These are phyloP conservation scores for Xerocomellus chrysenteron DNA, from an alignment of 768 basidiomycete genomes.

Conservation along the genomic window DNA sequence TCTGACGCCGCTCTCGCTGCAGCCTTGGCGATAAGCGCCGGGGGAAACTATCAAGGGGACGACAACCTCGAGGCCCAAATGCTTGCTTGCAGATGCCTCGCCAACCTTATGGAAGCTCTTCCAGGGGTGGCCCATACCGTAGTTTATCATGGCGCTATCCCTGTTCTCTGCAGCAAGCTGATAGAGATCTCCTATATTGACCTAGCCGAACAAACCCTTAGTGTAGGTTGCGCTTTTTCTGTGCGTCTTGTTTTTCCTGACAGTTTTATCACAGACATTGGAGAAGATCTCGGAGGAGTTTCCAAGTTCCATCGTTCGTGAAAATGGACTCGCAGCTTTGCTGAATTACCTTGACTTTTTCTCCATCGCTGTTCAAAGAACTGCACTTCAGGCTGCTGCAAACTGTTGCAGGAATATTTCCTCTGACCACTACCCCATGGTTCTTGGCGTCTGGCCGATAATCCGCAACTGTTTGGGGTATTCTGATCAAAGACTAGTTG, in stretches of 20 bases:
- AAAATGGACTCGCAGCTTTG: constrained; percentile 89
- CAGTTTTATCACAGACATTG: constrained; percentile 63
- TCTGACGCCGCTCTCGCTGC: constrained; percentile 90
- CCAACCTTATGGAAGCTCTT: constrained; percentile 98
- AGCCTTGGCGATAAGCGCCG: constrained; percentile 79
- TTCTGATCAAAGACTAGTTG: constrained; percentile 95
- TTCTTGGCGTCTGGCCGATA: constrained; percentile 88
- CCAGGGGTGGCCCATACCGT: constrained; percentile 97
- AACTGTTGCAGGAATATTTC: constrained; percentile 96
- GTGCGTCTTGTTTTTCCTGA: constrained; percentile 9
- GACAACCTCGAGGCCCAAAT: constrained; percentile 93
- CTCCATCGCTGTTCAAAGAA: constrained; percentile 95
- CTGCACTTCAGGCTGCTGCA: constrained; percentile 92
- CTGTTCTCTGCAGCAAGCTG: constrained; percentile 94
- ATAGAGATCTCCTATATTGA: constrained; percentile 98
- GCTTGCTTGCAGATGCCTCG: constrained; percentile 93
- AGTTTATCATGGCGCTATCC: constrained; percentile 97
- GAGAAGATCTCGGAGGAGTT: constrained; percentile 99
- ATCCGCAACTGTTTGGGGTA: constrained; percentile 90
- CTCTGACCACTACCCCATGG: constrained; percentile 84
- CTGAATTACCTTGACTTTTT: constrained; percentile 98
- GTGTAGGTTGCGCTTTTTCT: constrained; percentile 57
- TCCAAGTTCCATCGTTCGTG: constrained; percentile 91
- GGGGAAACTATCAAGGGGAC: constrained; percentile 68
- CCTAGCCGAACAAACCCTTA: constrained; percentile 95